A percentile compares a stretch with the other conserved stretches of the same genome.
Conservation (phyloP, 768 basidiomycete genomes). For the Hebeloma cylindrosporum region DNA sequence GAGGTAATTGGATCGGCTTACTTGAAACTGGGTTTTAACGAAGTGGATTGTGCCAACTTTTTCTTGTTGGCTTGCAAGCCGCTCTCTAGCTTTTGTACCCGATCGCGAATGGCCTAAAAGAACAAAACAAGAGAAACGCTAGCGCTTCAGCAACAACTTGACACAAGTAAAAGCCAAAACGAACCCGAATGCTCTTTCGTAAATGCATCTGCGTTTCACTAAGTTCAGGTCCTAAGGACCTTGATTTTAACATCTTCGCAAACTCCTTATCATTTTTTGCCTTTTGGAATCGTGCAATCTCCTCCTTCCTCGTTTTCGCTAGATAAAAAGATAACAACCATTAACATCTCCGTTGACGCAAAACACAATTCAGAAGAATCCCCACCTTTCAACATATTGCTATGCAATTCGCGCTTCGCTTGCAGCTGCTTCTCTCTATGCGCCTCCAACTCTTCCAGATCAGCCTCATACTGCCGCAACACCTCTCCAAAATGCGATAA, state of each 20-base stretch:
- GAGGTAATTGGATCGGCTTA: constrained; percentile 31
- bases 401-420: constrained; percentile 56
- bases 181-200: constrained; percentile 68
- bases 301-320: constrained; percentile 84
- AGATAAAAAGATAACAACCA: constrained; percentile 2
- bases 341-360: constrained; percentile 3
- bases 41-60: constrained; percentile 58
- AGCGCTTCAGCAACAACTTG: constrained; percentile 3
- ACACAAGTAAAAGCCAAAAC: constrained; percentile 22
- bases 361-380: constrained; percentile 2
- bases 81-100: constrained; percentile 78
- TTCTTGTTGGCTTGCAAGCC: constrained; percentile 70
- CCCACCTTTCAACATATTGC: constrained; percentile 66
- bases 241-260: constrained; percentile 66
- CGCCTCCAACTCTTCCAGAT: constrained; percentile 50
- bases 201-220: constrained; percentile 79
- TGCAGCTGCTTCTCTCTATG: constrained; percentile 40
- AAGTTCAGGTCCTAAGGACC: constrained; percentile 88
- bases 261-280: constrained; percentile 81
- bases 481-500: constrained; percentile 49
- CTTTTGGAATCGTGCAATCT: constrained; percentile 75
- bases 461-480: constrained; percentile 48
- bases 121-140: constrained; percentile 4
- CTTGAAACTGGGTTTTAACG: constrained; percentile 65
- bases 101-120: constrained; percentile 68